These are phyloP conservation scores for Didymosphaeria variabile DNA, from an alignment of 2,329 filamentous ascomycete species.

Conservation along the genomic window DNA sequence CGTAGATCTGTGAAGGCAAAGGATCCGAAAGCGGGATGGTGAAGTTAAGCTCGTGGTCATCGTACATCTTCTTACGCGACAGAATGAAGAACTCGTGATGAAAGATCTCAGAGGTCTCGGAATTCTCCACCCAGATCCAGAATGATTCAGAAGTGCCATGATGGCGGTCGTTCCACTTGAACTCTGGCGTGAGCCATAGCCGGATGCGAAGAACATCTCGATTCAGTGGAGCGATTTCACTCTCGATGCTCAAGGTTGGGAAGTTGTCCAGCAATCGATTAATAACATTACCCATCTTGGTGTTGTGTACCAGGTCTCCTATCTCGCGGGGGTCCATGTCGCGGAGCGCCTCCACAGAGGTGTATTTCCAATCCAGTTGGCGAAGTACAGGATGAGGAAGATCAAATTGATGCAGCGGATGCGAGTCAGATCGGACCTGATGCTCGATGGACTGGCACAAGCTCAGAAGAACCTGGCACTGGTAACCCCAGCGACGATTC, in stretches of 20 bases:
- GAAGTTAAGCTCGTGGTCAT: slow-evolving; percentile 98
- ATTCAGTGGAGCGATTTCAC: slow-evolving; percentile 94
- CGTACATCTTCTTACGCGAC: slow-evolving; percentile 85
- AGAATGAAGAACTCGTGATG: slow-evolving; percentile 98
- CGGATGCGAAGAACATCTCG: slow-evolving; percentile 93
- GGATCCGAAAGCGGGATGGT: slow-evolving; percentile 96
- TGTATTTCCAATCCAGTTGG: slow-evolving; percentile 83
- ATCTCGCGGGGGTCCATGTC: slow-evolving; percentile 96
- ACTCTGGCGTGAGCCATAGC: slow-evolving; percentile 86
- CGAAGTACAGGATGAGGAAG: slow-evolving; percentile 83
- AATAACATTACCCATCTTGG: slow-evolving; percentile 83
- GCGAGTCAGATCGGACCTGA: slow-evolving; percentile 92
- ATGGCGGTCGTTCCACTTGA: slow-evolving; percentile 91
- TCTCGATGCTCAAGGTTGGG: slow-evolving; percentile 88
- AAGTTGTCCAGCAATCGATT: slow-evolving; percentile 86
- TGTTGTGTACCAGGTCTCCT: slow-evolving; percentile 88
- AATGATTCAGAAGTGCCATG: slow-evolving; percentile 96
- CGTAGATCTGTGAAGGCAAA: slow-evolving; percentile 93
- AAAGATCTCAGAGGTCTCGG: slow-evolving; percentile 95
- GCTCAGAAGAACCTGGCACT: slow-evolving; percentile 89
- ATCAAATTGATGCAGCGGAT: slow-evolving; percentile 95
- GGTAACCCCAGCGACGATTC: slow-evolving; percentile 93
- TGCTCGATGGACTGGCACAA: slow-evolving; percentile 98
- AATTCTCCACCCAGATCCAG: slow-evolving; percentile 99
- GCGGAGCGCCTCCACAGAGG: slow-evolving; percentile 81